Base-by-base conservation (phyloP, 176 grass and related monocot species). In the Thinopyrum elongatum region DNA sequence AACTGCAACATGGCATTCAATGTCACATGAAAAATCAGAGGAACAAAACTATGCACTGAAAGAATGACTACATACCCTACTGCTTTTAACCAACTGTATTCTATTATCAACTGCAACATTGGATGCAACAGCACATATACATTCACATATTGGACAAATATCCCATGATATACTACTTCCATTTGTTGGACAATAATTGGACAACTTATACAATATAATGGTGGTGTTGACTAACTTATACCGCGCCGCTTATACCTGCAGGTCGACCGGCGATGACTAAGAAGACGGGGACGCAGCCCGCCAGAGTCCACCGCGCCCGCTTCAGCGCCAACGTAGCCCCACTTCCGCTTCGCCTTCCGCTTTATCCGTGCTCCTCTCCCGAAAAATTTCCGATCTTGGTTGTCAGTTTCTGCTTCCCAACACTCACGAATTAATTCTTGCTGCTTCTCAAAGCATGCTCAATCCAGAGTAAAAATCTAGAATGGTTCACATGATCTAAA, bases 401-500 rank as follows among this genome's bases (percentile, higher is more conserved):
- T 38, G 71, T 74, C 71, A 47, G 41, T 17, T 74, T 41, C 71
- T 74, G 71, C 39, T 47, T 47, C 71, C 71, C 71, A 74, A 28
- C 71, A 46, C 39, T 28, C 6, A 74, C 23, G 0, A 47, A 27
- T 74, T 47, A 74, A 0, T 73, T 23, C 4, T 17, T 46, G 70
- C 70, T 73, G 70, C 71, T 74, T 27, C 71, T 13, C 39, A 46
- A 15, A 11, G 41, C 38, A 74, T 23, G 13, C n/a, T 74, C 39
- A 39, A 26, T 44, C 25, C 38, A 28, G 44, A 74, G 71, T 72
- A 25, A 44, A 14, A 28, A 47, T 73, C 36, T 73, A 46, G 70
- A 22, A 15, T 26, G 36, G 49, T 53, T 53, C 49, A 19, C 49
- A 71, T 3, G 35, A 41, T 47, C 71, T 46, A 27, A 7, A 17